A percentile compares a stretch with the other conserved stretches of the same genome.
These are phyloP conservation scores for Phalaenopsis hybrid DNA, from an alignment of 116 monocot genomes.

Conservation along the genomic window DNA sequence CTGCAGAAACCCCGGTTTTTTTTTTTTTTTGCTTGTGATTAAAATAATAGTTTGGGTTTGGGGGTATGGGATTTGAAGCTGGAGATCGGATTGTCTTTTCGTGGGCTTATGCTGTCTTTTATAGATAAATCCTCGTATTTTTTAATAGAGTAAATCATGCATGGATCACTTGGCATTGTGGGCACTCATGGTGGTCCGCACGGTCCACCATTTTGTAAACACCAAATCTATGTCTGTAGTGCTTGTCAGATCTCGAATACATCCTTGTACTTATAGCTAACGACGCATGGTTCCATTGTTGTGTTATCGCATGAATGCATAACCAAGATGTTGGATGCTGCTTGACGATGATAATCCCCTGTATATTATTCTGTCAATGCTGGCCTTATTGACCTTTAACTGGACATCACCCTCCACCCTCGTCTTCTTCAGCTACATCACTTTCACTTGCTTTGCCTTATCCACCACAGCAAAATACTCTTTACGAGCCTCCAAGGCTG, in stretches of 20 bases:
- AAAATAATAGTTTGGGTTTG: not conserved
- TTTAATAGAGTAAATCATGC: not conserved
- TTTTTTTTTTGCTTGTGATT: conserved; percentile 6
- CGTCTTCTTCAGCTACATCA: too few species aligned
- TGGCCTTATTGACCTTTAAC: too few species aligned
- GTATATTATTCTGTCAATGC: not conserved
- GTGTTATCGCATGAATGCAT: not conserved
- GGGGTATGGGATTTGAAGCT: not conserved
- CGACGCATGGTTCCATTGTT: not conserved
- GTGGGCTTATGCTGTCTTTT: not conserved
- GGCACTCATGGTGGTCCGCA: not conserved
- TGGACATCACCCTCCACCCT: too few species aligned
- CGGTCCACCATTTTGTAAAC: not conserved
- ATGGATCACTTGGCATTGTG: not conserved
- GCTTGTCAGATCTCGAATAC: not conserved
- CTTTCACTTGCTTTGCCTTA: too few species aligned
- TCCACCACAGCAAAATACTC: too few species aligned
- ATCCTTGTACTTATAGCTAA: not conserved
- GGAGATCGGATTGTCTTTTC: not conserved
- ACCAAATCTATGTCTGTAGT: not conserved
- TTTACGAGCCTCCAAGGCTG: too few species aligned
- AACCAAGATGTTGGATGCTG: not conserved
- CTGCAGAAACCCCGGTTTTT: not conserved
- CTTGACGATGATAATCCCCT: not conserved
- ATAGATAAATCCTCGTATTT: not conserved